These are phyloP conservation scores for Pulveroboletus ravenelii DNA, from an alignment of 768 basidiomycete genomes.

Conservation along the genomic window DNA sequence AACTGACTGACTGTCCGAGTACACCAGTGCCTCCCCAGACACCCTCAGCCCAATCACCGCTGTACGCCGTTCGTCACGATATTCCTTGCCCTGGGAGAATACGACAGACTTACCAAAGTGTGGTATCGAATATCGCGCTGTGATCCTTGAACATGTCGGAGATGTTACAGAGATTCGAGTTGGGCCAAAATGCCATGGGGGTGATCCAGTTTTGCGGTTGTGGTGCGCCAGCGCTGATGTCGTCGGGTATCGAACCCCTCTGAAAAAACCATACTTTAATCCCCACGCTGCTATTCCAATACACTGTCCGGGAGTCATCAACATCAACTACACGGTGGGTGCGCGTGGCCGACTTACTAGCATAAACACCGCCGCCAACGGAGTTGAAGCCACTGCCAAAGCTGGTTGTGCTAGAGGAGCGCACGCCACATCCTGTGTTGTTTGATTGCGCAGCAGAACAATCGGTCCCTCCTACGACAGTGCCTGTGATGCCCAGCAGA, in stretches of 20 bases:
- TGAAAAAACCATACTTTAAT: slow-evolving; percentile 83
- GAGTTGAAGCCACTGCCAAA: slow-evolving; percentile 86
- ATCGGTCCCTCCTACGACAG: slow-evolving; percentile 63
- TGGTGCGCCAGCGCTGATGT: slow-evolving; percentile 71
- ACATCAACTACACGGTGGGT: neutral
- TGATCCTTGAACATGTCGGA: slow-evolving; percentile 76
- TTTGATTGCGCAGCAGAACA: slow-evolving; percentile 66
- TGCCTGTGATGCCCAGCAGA: slow-evolving; percentile 54
- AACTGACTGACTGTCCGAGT: slow-evolving; percentile 84
- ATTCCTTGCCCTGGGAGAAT: neutral
- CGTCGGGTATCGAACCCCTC: slow-evolving; percentile 65
- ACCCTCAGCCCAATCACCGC: slow-evolving; percentile 85
- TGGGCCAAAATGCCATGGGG: slow-evolving; percentile 75
- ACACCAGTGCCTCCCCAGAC: slow-evolving; percentile 73
- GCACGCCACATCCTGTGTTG: slow-evolving; percentile 81
- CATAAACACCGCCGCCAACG: slow-evolving; percentile 85
- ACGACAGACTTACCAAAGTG: slow-evolving; percentile 55
- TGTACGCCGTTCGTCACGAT: slow-evolving; percentile 23
- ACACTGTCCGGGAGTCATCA: slow-evolving; percentile 13
- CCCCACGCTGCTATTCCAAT: slow-evolving; percentile 54
- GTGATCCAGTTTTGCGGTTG: slow-evolving; percentile 71
- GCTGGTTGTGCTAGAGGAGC: slow-evolving; percentile 51
- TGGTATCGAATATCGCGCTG: slow-evolving; percentile 79
- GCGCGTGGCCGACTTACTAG: slow-evolving; percentile 51
- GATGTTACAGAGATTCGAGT: slow-evolving; percentile 64